phyloP scores from a whole-genome alignment of 2,329 filamentous ascomycete species.

The Alternaria burnsii region DNA sequence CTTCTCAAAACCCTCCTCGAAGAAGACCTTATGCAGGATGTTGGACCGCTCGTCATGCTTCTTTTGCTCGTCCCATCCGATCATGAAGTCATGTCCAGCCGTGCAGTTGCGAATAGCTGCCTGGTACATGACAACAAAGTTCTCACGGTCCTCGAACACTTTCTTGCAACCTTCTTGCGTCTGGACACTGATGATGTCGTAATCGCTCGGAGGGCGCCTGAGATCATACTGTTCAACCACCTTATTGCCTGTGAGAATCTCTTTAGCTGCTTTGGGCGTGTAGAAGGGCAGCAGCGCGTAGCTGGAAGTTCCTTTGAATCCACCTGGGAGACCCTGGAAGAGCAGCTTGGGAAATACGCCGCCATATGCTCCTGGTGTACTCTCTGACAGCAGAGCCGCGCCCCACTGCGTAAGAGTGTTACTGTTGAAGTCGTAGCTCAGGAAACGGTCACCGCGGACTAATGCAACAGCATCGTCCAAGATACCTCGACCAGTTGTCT shows the following conservation, averaged over 20 bases:
- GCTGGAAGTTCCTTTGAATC: slow-evolving; percentile 58
- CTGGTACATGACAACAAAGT: slow-evolving; percentile 57
- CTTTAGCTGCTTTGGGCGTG: slow-evolving; percentile 58
- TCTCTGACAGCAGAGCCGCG: slow-evolving; percentile 53
- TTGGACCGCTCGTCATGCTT: slow-evolving; percentile 50
- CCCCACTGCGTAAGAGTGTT: slow-evolving; percentile 58
- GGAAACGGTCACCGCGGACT: slow-evolving; percentile 78
- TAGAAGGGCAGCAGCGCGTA: slow-evolving; percentile 62
- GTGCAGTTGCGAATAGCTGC: slow-evolving; percentile 71
- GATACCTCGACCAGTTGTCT: slow-evolving; percentile 78
- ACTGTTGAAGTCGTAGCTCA: slow-evolving; percentile 70
- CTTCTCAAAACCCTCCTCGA: slow-evolving; percentile 68
- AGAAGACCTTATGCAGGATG: slow-evolving; percentile 62
- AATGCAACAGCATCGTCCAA: slow-evolving; percentile 78
- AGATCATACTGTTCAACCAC: slow-evolving; percentile 58
- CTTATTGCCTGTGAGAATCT: slow-evolving; percentile 59
- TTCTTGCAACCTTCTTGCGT: slow-evolving; percentile 61
- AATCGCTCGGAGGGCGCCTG: slow-evolving; percentile 53
- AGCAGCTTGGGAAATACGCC: slow-evolving; percentile 55
- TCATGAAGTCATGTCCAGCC: slow-evolving; percentile 64
- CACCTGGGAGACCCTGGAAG: slow-evolving; percentile 58
- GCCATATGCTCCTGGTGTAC: slow-evolving; percentile 55
- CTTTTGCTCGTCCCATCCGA: slow-evolving; percentile 52
- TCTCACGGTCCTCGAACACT: slow-evolving; percentile 60
- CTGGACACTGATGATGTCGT: slow-evolving; percentile 57